phyloP scores from a whole-genome alignment of 2,329 filamentous ascomycete genomes.

The Exophiala calicioides region DNA sequence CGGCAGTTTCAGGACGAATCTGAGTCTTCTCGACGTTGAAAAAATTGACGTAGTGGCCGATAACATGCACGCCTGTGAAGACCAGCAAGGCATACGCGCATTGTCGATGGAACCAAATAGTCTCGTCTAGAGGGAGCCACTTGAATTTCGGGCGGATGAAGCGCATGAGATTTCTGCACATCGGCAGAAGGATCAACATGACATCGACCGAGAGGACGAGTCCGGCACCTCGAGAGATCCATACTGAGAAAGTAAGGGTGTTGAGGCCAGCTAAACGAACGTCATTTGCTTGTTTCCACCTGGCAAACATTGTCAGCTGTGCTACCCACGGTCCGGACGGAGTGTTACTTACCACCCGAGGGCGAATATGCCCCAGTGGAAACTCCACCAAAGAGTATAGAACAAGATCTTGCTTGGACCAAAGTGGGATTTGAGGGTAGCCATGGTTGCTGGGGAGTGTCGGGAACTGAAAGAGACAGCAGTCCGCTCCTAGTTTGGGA shows the following conservation, averaged over 20 bases:
- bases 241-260: conserved; percentile 81
- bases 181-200: conserved; percentile 85
- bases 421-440: conserved; percentile 29
- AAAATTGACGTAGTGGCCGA: conserved; percentile 95
- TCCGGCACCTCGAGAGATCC: conserved; percentile 92
- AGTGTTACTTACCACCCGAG: conserved; percentile 73
- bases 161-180: conserved; percentile 88
- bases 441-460: conserved; percentile 26
- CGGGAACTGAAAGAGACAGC: no score
- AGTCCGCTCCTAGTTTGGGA: no score
- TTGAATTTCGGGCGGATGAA: conserved; percentile 81
- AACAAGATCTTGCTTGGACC: conserved; percentile 67
- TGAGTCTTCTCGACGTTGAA: conserved; percentile 89
- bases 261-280: conserved; percentile 74
- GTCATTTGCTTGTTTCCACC: conserved; percentile 76
- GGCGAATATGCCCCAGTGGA: conserved; percentile 77
- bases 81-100: conserved; percentile 85
- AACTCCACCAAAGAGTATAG: conserved; percentile 76
- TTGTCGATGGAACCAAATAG: conserved; percentile 94
- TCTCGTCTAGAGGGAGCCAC: conserved; percentile 93
- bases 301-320: no score
- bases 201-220: conserved; percentile 81
- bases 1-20: conserved; percentile 74
- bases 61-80: conserved; percentile 75
- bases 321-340: no score